Percentiles rank a stretch among this genome's conserved stretches.
These are phyloP conservation scores for Moesziomyces sp. DNA, from an alignment of 1,284 basidiomycete species.

Conservation along the genomic window DNA sequence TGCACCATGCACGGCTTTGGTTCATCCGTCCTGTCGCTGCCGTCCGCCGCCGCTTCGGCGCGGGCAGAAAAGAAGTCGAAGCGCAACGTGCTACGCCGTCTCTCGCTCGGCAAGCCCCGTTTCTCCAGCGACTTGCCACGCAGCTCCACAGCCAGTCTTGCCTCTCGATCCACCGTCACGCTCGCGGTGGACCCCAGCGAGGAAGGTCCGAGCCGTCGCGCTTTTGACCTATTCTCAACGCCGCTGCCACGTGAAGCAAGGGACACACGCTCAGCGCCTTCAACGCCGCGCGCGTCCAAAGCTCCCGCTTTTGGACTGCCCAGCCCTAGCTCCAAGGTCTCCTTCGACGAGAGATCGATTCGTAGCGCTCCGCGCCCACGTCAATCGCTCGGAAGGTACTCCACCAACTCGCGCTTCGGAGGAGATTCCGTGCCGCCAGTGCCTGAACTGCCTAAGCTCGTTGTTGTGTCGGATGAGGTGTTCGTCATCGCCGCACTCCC, in stretches of 20 bases:
- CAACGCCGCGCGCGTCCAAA: conserved; percentile 6
- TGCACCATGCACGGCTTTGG: conserved; percentile 20
- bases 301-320: background rate
- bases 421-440: conserved; percentile 12
- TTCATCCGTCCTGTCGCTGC: conserved; percentile 16
- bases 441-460: conserved; percentile 11
- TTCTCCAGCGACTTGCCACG: background rate
- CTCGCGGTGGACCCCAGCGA: conserved; percentile 7
- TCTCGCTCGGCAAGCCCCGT: conserved; percentile 17
- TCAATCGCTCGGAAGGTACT: background rate
- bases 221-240: conserved; percentile 19
- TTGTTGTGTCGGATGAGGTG: conserved; percentile 24
- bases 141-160: conserved; percentile 3
- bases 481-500: conserved; percentile 18
- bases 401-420: background rate
- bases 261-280: conserved; percentile 3
- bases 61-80: conserved; percentile 9
- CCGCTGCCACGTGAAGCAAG: conserved; percentile 2
- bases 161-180: conserved; percentile 15
- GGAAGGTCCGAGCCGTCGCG: conserved; percentile 10
- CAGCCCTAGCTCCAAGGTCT: conserved; percentile 1
- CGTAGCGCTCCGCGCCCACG: conserved; percentile 1
- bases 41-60: background rate
- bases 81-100: conserved; percentile 14
- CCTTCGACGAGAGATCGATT: background rate